Percentiles rank a stretch among this genome's conserved stretches.
phyloP scores from a whole-genome alignment of 129 eudicot species.

The Chrysanthemum makinoi region DNA sequence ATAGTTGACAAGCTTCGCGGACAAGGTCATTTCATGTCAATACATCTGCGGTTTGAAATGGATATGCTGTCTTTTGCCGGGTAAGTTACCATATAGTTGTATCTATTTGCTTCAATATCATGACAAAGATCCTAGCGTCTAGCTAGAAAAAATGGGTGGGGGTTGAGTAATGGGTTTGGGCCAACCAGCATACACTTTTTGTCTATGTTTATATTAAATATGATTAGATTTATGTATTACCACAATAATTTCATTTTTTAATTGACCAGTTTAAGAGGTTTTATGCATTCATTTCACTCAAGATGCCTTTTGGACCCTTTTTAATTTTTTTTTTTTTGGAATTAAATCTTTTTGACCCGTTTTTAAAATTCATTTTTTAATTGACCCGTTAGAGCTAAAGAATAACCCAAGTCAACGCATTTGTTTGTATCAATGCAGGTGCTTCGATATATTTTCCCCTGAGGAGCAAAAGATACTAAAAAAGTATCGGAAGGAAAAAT shows the following conservation, averaged over 20 bases:
- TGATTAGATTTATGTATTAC: too few species aligned
- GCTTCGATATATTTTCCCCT: conserved; percentile 84
- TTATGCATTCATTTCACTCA: neutral
- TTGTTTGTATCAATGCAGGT: conserved; percentile 45
- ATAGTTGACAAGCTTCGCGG: conserved; percentile 71
- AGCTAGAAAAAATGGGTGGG: neutral
- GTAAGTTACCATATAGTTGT: conserved; percentile 38
- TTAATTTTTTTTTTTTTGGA: too few species aligned
- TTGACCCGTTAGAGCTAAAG: too few species aligned
- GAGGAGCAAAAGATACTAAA: conserved; percentile 68
- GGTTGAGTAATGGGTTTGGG: too few species aligned
- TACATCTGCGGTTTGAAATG: conserved; percentile 99
- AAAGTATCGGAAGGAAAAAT: conserved; percentile 71
- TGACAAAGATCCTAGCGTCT: conserved; percentile 7
- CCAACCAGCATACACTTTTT: too few species aligned
- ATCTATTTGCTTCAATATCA: neutral
- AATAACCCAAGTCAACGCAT: neutral
- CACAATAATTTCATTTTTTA: neutral
- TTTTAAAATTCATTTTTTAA: too few species aligned
- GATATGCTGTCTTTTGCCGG: conserved; percentile 99
- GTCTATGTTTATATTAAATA: too few species aligned
- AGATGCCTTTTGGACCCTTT: neutral
- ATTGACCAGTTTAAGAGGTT: neutral
- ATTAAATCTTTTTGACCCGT: too few species aligned
- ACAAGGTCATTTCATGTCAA: conserved; percentile 95